These are phyloP conservation scores for Lactarius tabidus DNA, from an alignment of 768 basidiomycete species.

Conservation along the genomic window DNA sequence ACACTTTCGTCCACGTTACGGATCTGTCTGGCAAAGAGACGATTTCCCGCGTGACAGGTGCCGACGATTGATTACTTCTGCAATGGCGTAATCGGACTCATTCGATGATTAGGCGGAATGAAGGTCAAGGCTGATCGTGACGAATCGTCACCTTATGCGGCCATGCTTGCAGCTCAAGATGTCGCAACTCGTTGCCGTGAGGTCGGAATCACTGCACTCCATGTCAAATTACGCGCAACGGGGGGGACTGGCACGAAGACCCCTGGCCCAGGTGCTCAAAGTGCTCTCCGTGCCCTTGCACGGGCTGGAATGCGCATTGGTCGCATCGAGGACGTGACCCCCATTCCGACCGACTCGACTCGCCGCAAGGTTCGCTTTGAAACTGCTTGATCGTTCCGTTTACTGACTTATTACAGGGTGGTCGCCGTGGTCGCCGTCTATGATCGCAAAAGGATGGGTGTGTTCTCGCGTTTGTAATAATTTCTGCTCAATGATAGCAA, in stretches of 20 bases:
- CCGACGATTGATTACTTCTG: slow-evolving; percentile 28
- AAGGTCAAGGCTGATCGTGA: slow-evolving; percentile 99
- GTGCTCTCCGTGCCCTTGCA: slow-evolving; percentile 95
- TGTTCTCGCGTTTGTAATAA: slow-evolving; percentile 35
- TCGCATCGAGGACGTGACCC: slow-evolving; percentile 97
- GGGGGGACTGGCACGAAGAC: slow-evolving; percentile 99
- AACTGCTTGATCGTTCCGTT: neutral
- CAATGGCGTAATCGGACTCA: neutral
- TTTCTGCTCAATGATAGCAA: slow-evolving; percentile 41
- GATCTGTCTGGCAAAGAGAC: slow-evolving; percentile 99
- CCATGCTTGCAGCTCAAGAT: slow-evolving; percentile 98
- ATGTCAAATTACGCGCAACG: slow-evolving; percentile 98
- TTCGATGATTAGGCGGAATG: slow-evolving; percentile 72
- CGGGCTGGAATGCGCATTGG: slow-evolving; percentile 98
- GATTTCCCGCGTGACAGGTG: slow-evolving; percentile 96
- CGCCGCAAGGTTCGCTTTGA: slow-evolving; percentile 76
- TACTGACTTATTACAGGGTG: slow-evolving; percentile 58
- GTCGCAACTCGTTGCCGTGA: slow-evolving; percentile 95
- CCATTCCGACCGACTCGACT: slow-evolving; percentile 95
- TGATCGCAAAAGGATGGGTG: slow-evolving; percentile 37
- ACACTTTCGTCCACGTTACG: slow-evolving; percentile 99
- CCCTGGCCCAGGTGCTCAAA: slow-evolving; percentile 97
- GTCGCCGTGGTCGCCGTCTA: slow-evolving; percentile 98
- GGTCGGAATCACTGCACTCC: slow-evolving; percentile 96
- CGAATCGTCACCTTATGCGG: slow-evolving; percentile 96